Percentiles rank a stretch among this genome's conserved stretches.
Conservation (phyloP, 2,329 filamentous ascomycete species). For the Harringtonia aguacate region DNA sequence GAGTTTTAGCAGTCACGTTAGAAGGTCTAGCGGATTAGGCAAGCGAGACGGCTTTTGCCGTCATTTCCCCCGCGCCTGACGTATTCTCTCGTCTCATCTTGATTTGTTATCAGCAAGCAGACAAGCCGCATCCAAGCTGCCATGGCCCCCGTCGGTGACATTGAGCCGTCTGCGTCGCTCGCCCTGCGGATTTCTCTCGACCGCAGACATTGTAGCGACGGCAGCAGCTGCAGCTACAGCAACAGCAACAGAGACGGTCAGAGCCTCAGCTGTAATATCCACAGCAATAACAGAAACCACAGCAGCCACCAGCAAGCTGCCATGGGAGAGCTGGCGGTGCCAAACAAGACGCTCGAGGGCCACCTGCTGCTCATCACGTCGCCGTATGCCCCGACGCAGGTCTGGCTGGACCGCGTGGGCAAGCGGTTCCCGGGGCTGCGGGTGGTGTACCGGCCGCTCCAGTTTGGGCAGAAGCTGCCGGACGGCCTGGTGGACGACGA, state of each 20-base stretch:
- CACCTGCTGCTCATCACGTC: constrained; percentile 36
- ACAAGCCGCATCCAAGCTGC: background rate
- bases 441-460: constrained; percentile 20
- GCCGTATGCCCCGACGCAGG: constrained; percentile 19
- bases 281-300: too few species aligned
- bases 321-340: background rate
- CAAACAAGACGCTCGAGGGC: constrained; percentile 29
- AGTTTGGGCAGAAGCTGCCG: constrained; percentile 18
- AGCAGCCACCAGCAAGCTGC: background rate
- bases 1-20: too few species aligned
- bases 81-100: too few species aligned
- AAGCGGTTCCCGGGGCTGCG: constrained; percentile 32
- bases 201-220: background rate
- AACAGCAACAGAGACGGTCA: background rate
- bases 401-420: constrained; percentile 25
- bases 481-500: constrained; percentile 13
- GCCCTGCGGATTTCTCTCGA: background rate
- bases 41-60: too few species aligned
- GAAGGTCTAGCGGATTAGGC: too few species aligned
- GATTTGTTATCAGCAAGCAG: too few species aligned
- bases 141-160: background rate
- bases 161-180: background rate
- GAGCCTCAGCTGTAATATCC: too few species aligned
- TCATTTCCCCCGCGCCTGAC: too few species aligned
- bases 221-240: background rate